Evolutionary conservation across 1,139 yeast genomes (phyloP).

Genomic region (Suhomyces atakaporum): DNA sequence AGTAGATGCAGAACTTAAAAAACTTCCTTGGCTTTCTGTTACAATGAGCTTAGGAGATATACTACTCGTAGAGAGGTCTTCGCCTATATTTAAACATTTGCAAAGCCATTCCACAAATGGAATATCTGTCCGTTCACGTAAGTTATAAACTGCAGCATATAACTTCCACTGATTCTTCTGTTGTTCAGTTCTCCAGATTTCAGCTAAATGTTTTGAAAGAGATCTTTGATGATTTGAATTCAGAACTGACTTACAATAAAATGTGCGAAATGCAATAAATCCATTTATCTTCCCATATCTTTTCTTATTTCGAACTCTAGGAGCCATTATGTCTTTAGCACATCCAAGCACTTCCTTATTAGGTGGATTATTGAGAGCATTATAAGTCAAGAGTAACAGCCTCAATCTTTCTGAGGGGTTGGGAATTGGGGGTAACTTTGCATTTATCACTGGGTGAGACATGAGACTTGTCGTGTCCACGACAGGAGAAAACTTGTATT

Average conservation of each 20-base stretch:
- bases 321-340: background rate
- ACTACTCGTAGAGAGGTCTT: no score
- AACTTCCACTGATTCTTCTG: slow-evolving; percentile 31
- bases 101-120: slow-evolving; percentile 27
- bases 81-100: background rate
- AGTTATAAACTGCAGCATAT: slow-evolving; percentile 34
- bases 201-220: slow-evolving; percentile 27
- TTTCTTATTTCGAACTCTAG: background rate
- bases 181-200: slow-evolving; percentile 31
- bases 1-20: background rate
- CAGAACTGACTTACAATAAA: slow-evolving; percentile 29
- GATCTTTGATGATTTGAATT: slow-evolving; percentile 25
- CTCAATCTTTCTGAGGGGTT: slow-evolving; percentile 4
- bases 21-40: slow-evolving; percentile 2
- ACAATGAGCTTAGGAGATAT: no score
- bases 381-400: slow-evolving; percentile 4
- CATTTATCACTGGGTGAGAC: background rate
- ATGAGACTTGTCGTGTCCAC: background rate
- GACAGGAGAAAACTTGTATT: background rate
- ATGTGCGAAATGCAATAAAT: slow-evolving; percentile 40
- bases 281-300: slow-evolving; percentile 26
- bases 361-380: slow-evolving; percentile 2
- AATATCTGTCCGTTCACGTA: slow-evolving; percentile 6
- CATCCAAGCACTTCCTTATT: background rate
- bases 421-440: slow-evolving; percentile 7